Base-by-base conservation (phyloP, 2,329 filamentous ascomycete genomes). In the Ceratocystis eucalypticola region DNA sequence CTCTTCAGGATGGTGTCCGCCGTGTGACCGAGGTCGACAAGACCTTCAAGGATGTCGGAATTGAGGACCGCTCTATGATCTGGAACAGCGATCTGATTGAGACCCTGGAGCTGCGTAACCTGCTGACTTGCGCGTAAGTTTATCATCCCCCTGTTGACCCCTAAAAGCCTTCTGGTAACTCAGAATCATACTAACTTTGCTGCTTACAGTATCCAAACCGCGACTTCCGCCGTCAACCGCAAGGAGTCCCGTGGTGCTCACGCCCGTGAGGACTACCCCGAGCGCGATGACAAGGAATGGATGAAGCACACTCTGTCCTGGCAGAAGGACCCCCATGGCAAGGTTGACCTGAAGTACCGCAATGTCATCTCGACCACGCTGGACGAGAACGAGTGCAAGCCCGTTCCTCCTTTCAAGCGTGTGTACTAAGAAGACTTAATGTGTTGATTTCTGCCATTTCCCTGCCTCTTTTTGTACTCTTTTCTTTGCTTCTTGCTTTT, bases 61-160 rank as follows among this genome's bases (percentile, higher is more conserved):
- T 90, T 80, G 96, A 96, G 85, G 93, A 97, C 78, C 89, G 94
- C 77, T 95, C 90, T 83, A 96, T 97, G 93, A 97, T 97, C 81
- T 97, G 93, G 93, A 97, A 97, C 86, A 91, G 89, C 28, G 93
- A 97, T 74, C 85, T 97, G 48, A 91, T 96, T 69, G 93, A 97
- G 83, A 96, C 93, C 6, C 85, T 99, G 66, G 94, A 99, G 80
- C 82, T 97, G 74, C 85, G 92, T 74, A 99, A 99, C 78, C 78
- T 99, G 74, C 80, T 99, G 75, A 97, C 94, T 74, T 97, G 94
- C 86, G 93, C 92, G 85, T 91, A 86, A 80, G 88, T 88, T 69
- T 15, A 50, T 5, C 12, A 7, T 20, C 8, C 17, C n/a, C n/a
- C 53, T n/a, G 8, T 30, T 30, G 22, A 17, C 53, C 8, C 17